Base-by-base conservation (phyloP, 2,329 filamentous ascomycete species). In the Trichoderma afroharzianum region DNA sequence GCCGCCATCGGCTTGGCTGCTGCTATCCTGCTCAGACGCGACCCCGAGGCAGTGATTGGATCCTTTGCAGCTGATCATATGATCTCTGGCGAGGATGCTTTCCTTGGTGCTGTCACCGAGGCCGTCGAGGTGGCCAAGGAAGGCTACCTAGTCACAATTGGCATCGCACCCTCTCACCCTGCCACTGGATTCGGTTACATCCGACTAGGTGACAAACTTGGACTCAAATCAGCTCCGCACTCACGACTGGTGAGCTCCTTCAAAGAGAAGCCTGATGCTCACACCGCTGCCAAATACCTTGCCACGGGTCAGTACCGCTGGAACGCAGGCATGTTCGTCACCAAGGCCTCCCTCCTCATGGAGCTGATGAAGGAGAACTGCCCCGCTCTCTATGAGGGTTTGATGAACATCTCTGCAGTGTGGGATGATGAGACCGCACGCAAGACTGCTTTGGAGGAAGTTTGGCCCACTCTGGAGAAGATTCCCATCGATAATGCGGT, bases 301-400 rank as follows among this genome's bases (percentile, higher is more conserved):
- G 74, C 73, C 6, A 76, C 76, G 14, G 76, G 76, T 55, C 75
- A 76, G 70, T 77, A 77, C 70, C 75, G 76, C 64, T 77, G 76
- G 76, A 77, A 77, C 63, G 76, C 76, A 2, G 76, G 76, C 62
- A 77, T 77, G 76, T 77, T 77, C 61, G 76, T 77, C 62, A 76
- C 75, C 68, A 76, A 76, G 67, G 76, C 76, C 14, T 75, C 74
- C n/a, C 73, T 76, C 43, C 69, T 77, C 18, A 77, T 77, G 76
- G 74, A 74, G 33, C 72, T 77, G 21, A 72, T 77, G 50, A 73
- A 75, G 43, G 75, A 77, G 69, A 74, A 76, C 62, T 73, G 74
- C 66, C 76, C 75, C n/a, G 72, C 74, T 28, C 68, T 77, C 24
- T 71, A 76, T 58, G 72, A 70, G 18, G 74, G 74, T 30, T 61